These are phyloP conservation scores for Malbranchea zuffiana DNA, from an alignment of 2,329 filamentous ascomycete genomes.

Conservation along the genomic window DNA sequence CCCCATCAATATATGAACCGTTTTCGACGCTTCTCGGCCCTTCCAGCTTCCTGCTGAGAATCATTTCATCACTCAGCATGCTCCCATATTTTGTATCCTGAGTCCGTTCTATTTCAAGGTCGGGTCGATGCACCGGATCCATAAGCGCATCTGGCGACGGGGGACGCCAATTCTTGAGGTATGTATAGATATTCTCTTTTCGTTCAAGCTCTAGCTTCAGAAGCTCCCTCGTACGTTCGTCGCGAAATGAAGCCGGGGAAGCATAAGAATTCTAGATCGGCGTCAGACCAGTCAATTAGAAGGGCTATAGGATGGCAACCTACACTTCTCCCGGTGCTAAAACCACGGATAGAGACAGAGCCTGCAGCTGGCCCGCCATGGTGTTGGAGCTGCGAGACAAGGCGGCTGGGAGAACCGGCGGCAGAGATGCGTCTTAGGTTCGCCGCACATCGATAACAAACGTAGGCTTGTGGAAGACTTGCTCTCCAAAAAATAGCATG, in stretches of 20 bases:
- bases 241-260: slow-evolving; percentile 2
- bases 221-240: slow-evolving; percentile 19
- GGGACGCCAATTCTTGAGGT: slow-evolving; percentile 32
- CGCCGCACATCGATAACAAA: slow-evolving; percentile 13
- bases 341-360: neutral
- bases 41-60: slow-evolving; percentile 4
- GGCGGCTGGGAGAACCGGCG: slow-evolving; percentile 5
- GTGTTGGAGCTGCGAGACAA: neutral
- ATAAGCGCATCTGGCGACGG: slow-evolving; percentile 3
- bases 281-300: too few species aligned
- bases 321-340: neutral
- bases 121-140: slow-evolving; percentile 9
- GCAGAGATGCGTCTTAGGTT: slow-evolving; percentile 9
- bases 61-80: slow-evolving; percentile 14
- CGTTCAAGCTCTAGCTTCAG: slow-evolving; percentile 27
- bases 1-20: slow-evolving; percentile 17
- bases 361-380: neutral
- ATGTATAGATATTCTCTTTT: slow-evolving; percentile 31
- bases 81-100: slow-evolving; percentile 5
- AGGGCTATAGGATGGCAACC: neutral
- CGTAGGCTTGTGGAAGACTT: slow-evolving; percentile 10
- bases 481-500: slow-evolving; percentile 10
- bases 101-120: too few species aligned
- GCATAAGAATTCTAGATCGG: slow-evolving; percentile 2
- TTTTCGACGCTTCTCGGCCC: slow-evolving; percentile 8